phyloP scores from a whole-genome alignment of 805 yeast genomes.

The Candida berthetii region DNA sequence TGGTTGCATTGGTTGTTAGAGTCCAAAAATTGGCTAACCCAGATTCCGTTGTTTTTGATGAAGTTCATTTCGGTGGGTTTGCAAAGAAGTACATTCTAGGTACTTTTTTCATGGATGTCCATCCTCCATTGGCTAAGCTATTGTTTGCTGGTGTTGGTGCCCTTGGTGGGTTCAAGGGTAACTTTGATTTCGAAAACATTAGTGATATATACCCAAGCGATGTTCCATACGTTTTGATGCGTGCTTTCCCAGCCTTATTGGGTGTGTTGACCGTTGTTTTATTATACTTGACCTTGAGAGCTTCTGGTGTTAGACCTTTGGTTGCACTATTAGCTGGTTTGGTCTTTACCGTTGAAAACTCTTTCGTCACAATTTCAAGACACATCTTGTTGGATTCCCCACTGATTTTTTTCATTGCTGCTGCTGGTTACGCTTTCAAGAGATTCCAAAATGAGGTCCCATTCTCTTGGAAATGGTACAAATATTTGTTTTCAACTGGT shows the following conservation, averaged over 20 bases:
- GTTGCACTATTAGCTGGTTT: conserved; percentile 54
- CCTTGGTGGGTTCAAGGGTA: conserved; percentile 67
- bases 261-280: conserved; percentile 66
- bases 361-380: conserved; percentile 65
- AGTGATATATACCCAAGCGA: conserved; percentile 55
- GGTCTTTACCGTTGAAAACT: conserved; percentile 57
- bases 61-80: conserved; percentile 95
- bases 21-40: conserved; percentile 60
- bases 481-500: conserved; percentile 57
- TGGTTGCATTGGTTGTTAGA: conserved; percentile 53
- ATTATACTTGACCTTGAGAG: conserved; percentile 61
- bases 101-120: conserved; percentile 63
- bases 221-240: conserved; percentile 62
- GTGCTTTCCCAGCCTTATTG: conserved; percentile 60
- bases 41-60: conserved; percentile 83
- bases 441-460: conserved; percentile 62
- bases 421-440: conserved; percentile 57
- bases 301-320: conserved; percentile 63
- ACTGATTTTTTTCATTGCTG: conserved; percentile 69
- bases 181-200: conserved; percentile 59
- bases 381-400: conserved; percentile 75
- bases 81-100: conserved; percentile 75
- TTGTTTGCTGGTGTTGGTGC: conserved; percentile 65
- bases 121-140: conserved; percentile 79
- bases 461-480: conserved; percentile 50